Evolutionary conservation across 1,284 basidiomycete genomes (phyloP).

Genomic region (Clitocybe nebularis): DNA sequence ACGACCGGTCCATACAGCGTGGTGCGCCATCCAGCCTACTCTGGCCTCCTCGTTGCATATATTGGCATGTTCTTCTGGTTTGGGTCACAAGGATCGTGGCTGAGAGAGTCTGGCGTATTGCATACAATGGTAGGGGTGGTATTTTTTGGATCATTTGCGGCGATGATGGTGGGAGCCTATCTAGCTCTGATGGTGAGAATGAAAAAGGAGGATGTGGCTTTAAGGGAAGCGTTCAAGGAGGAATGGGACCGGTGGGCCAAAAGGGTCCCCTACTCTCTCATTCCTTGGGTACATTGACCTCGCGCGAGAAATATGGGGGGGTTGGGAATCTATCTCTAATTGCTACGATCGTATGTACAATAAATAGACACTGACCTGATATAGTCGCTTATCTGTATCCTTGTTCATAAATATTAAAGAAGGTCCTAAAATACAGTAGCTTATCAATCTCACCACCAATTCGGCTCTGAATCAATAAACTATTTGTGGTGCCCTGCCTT

Average conservation of each 20-base stretch:
- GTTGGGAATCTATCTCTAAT: no score
- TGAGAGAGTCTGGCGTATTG: constrained; percentile 10
- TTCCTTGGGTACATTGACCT: constrained; percentile 13
- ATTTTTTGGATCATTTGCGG: constrained; percentile 1
- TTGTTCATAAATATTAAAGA: no score
- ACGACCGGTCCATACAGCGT: constrained; percentile 5
- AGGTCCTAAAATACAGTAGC: no score
- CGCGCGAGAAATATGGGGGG: no score
- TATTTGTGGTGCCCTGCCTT: no score
- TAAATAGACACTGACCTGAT: no score
- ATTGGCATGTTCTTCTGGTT: constrained; percentile 11
- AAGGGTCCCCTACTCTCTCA: constrained; percentile 11
- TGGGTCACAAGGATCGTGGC: constrained; percentile 7
- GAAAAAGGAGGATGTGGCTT: constrained; percentile 6
- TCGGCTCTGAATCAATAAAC: no score
- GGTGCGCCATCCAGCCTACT: constrained; percentile 7
- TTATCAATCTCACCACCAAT: no score
- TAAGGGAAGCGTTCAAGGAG: constrained; percentile 10
- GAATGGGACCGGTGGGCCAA: constrained; percentile 13
- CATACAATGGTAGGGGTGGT: background rate
- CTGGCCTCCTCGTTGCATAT: constrained; percentile 4
- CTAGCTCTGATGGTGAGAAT: constrained; percentile 2
- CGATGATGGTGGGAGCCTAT: constrained; percentile 1
- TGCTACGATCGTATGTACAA: no score
- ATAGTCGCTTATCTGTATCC: no score